Evolutionary conservation across 2,329 filamentous ascomycete genomes (phyloP).

Genomic region (Trichophaea hybrida): DNA sequence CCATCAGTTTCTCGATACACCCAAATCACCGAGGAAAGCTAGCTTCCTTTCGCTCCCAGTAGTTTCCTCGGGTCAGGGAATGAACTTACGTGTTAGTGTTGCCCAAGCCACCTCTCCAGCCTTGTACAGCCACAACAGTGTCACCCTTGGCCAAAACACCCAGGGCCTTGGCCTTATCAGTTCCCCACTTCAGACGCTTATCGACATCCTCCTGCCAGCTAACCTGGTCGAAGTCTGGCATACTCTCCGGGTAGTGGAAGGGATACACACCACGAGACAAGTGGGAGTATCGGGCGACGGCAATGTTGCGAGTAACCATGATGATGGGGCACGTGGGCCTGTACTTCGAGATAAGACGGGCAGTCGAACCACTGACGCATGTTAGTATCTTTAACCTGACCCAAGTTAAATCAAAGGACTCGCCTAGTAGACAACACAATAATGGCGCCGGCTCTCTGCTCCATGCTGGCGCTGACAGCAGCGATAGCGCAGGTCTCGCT

Average conservation of each 20-base stretch:
- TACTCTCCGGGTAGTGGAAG: constrained; percentile 82
- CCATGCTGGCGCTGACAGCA: constrained; percentile 84
- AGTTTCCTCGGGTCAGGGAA: not conserved
- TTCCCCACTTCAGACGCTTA: constrained; percentile 92
- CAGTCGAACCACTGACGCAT: constrained; percentile 59
- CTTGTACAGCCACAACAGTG: constrained; percentile 69
- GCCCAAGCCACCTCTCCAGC: constrained; percentile 82
- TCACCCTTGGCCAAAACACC: constrained; percentile 58
- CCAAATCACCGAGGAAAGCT: not conserved
- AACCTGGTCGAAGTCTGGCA: constrained; percentile 83
- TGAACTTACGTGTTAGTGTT: constrained; percentile 60
- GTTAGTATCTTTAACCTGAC: not conserved
- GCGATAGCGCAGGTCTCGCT: constrained; percentile 95
- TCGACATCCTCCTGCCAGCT: constrained; percentile 99
- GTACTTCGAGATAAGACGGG: constrained; percentile 94
- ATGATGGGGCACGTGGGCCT: constrained; percentile 97
- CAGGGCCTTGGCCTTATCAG: constrained; percentile 72
- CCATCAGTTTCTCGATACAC: not conserved
- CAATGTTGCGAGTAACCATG: constrained; percentile 85
- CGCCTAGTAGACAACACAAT: constrained; percentile 84
- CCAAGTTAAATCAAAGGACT: constrained; percentile 24
- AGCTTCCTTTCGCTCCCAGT: not conserved
- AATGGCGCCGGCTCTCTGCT: constrained; percentile 92
- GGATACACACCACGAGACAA: constrained; percentile 96
- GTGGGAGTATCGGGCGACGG: constrained; percentile 78